Evolutionary conservation across 305 asterid genomes (phyloP), one percentile per base, ranked within the genome.

Genomic region (Fraxinus nigra): DNA sequence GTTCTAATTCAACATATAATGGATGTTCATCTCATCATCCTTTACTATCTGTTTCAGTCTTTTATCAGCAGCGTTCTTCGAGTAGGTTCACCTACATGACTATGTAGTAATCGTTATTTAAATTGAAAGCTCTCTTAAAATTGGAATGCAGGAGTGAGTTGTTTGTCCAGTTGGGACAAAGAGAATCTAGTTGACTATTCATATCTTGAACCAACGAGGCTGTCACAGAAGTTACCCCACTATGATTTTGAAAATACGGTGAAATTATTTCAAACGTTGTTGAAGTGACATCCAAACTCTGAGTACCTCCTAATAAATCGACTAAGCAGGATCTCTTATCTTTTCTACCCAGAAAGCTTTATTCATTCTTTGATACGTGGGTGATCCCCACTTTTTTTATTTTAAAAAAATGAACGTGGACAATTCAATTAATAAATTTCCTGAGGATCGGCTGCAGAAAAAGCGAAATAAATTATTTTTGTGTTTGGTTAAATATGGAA

Each of bases 391-490:
- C 35, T 65, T 7, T 65, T 24, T 10, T 65, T 40, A 40, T 9
- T 65, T 65, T 18, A 56, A 56, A 18, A 56, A 56, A n/a, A 16
- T 6, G 67, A 56, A 16, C 2, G 9, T 56, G 26, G 67, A 40
- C 43, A 26, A 43, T 59, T 78, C 10, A 61, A 14, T 73, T 76
- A 24, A 37, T 35, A 76, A 56, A 73, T 76, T 76, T 73, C 77
- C 9, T 32, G 34, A 30, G 75, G 30, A 65, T 56, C 16, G 48
- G 48, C 48, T 75, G 74, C 75, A 33, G 30, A 26, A 8, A 63
- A 69, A 80, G 79, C 59, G 48, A 76, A 40, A 72, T 70, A 75
- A 43, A 69, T 22, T 46, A 30, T 78, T 78, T 83, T 56, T 63
- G 34, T 77, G 63, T 73, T 77, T 70, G 72, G 67, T 48, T 61